Percentiles rank a stretch among this genome's conserved stretches.
phyloP scores from a whole-genome alignment of 495 filamentous ascomycete species.

The Gamarada debralockiae region DNA sequence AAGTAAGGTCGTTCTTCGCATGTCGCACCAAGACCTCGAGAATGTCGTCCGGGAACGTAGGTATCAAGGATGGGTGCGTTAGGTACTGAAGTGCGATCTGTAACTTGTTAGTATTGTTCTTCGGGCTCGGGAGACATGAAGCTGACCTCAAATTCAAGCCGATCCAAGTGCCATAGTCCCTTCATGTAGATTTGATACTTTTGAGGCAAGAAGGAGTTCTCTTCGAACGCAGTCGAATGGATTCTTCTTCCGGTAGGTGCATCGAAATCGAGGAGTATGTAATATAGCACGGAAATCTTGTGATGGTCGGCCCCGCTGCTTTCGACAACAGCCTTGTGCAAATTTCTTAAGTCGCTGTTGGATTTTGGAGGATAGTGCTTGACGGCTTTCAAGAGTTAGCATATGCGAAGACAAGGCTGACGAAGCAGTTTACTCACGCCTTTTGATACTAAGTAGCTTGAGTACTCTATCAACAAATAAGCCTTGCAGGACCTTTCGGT shows the following conservation, averaged over 20 bases:
- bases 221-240: conserved; percentile 34
- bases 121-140: not conserved
- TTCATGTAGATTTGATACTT: conserved; percentile 74
- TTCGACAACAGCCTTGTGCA: conserved; percentile 60
- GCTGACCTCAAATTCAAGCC: conserved; percentile 58
- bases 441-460: conserved; percentile 62
- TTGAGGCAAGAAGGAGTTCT: conserved; percentile 52
- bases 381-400: conserved; percentile 34
- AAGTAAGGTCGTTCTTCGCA: conserved; percentile 55
- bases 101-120: conserved; percentile 16
- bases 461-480: conserved; percentile 75
- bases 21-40: conserved; percentile 62
- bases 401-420: not conserved
- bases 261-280: conserved; percentile 72
- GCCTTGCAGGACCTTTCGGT: conserved; percentile 59
- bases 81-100: conserved; percentile 68
- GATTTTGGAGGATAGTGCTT: conserved; percentile 68
- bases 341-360: conserved; percentile 56
- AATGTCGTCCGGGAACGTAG: conserved; percentile 79
- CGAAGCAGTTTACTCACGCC: conserved; percentile 41
- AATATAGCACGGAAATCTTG: conserved; percentile 76
- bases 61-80: conserved; percentile 69
- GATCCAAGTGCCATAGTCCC: conserved; percentile 78
- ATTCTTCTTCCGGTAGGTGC: conserved; percentile 39
- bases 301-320: conserved; percentile 58